Percentiles rank a stretch among this genome's conserved stretches.
Conservation (phyloP, 1,284 basidiomycete species). For the Cryptococcus deneoformans region DNA sequence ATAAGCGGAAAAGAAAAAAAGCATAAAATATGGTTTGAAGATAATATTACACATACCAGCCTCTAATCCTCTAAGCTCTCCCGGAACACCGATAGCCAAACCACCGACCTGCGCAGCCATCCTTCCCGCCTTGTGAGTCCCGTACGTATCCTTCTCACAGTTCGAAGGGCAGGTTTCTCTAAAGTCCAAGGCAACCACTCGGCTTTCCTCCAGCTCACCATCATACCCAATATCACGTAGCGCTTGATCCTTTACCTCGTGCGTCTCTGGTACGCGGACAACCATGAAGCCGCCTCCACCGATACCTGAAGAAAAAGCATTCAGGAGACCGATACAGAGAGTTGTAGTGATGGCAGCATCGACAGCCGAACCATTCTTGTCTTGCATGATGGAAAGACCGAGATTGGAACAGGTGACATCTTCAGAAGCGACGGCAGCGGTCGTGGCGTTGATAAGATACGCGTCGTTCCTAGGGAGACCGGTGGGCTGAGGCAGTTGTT, state of each 20-base stretch:
- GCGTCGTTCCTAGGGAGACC: constrained; percentile 61
- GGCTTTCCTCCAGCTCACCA: constrained; percentile 9
- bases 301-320: constrained; percentile 81
- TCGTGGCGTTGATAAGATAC: constrained; percentile 65
- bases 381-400: constrained; percentile 65
- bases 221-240: neutral
- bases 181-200: constrained; percentile 70
- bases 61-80: constrained; percentile 78
- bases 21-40: no score
- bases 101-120: constrained; percentile 70
- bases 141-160: constrained; percentile 73
- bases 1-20: neutral
- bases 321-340: constrained; percentile 80
- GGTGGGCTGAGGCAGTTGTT: constrained; percentile 30
- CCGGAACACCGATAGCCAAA: constrained; percentile 76
- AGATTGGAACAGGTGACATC: constrained; percentile 78
- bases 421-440: constrained; percentile 85
- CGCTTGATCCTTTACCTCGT: constrained; percentile 1
- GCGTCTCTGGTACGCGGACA: constrained; percentile 63
- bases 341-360: constrained; percentile 80
- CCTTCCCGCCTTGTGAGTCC: constrained; percentile 64
- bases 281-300: constrained; percentile 93
- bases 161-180: constrained; percentile 79
- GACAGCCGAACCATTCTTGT: constrained; percentile 83
- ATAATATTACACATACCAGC: constrained; percentile 24